Percentiles rank a stretch among this genome's conserved stretches.
Conservation (phyloP, 305 asterid species). For the Fraxinus nigra region DNA sequence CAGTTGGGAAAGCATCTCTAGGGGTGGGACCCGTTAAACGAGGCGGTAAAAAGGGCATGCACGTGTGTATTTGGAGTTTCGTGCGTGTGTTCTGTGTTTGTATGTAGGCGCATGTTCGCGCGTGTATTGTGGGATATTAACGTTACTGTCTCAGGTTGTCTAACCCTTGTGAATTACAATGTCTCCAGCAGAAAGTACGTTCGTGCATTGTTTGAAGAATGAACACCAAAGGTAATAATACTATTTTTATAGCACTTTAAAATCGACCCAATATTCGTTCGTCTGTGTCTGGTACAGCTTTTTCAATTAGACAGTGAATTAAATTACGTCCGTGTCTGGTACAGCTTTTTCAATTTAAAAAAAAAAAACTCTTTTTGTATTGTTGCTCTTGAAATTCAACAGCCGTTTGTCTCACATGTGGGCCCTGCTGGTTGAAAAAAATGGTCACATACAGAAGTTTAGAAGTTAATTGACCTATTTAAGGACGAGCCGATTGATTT, state of each 20-base stretch:
- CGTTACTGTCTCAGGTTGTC: background rate
- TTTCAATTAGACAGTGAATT: no score
- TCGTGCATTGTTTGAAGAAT: background rate
- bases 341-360: no score
- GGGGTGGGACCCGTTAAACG: background rate
- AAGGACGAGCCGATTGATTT: background rate
- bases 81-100: background rate
- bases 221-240: background rate
- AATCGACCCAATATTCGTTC: background rate
- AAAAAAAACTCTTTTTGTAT: no score
- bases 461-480: background rate
- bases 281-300: no score
- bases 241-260: background rate
- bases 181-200: background rate
- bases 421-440: no score
- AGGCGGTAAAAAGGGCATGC: background rate
- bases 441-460: background rate
- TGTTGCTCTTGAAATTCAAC: no score
- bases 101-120: no score
- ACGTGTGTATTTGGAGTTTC: slow-evolving; percentile 7
- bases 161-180: background rate
- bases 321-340: no score
- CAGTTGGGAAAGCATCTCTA: background rate
- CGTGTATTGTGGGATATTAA: background rate
- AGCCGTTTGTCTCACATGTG: no score